Conservation (phyloP, 768 basidiomycete genomes). For the Lentinula raphanica region DNA sequence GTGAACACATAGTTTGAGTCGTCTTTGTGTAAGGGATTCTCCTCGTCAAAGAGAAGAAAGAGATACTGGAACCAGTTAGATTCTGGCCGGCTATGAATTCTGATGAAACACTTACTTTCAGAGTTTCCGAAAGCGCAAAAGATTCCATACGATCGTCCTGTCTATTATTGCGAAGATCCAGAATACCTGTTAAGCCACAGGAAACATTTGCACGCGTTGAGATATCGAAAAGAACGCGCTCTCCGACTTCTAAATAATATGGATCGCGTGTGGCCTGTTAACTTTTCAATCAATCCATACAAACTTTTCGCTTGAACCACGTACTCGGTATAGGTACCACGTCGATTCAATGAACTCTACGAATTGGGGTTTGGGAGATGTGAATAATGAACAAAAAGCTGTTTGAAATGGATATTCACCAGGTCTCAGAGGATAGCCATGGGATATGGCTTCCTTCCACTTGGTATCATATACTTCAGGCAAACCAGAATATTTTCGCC, state of each 20-base stretch:
- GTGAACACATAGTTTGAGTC: slow-evolving; percentile 89
- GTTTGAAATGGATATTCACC: slow-evolving; percentile 29
- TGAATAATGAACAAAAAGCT: background rate
- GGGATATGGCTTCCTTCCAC: slow-evolving; percentile 62
- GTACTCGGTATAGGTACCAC: slow-evolving; percentile 87
- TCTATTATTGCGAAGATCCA: slow-evolving; percentile 70
- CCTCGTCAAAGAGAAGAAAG: slow-evolving; percentile 87
- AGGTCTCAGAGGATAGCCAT: slow-evolving; percentile 78
- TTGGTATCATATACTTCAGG: slow-evolving; percentile 91
- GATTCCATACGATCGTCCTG: slow-evolving; percentile 96
- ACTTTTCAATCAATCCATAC: slow-evolving; percentile 10
- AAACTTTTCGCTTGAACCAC: slow-evolving; percentile 15
- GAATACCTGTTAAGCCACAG: slow-evolving; percentile 82
- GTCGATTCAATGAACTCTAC: slow-evolving; percentile 97
- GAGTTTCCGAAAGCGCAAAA: slow-evolving; percentile 88
- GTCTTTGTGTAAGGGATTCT: slow-evolving; percentile 65
- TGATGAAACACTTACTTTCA: slow-evolving; percentile 53
- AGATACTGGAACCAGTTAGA: slow-evolving; percentile 58
- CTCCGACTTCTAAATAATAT: slow-evolving; percentile 89
- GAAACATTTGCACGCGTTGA: slow-evolving; percentile 68
- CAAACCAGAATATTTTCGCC: slow-evolving; percentile 80
- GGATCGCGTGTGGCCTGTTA: slow-evolving; percentile 83
- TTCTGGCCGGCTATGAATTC: background rate
- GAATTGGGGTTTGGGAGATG: background rate
- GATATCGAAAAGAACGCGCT: slow-evolving; percentile 76